Conservation (phyloP, 495 filamentous ascomycete species). For the Trichoderma virens region DNA sequence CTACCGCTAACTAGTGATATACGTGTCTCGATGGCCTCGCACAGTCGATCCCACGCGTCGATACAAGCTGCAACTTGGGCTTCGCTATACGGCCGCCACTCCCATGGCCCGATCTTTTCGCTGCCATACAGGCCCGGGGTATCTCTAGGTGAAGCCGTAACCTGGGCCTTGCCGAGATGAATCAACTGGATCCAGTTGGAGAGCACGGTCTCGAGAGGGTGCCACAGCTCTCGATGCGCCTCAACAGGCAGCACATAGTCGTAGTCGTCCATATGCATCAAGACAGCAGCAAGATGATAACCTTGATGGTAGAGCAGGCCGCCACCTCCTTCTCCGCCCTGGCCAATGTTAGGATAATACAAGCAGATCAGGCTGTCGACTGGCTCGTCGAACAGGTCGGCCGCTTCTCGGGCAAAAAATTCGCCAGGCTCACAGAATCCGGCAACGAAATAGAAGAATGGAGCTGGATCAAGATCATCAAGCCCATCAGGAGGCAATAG, state of each 20-base stretch:
- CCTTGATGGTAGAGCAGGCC: constrained; percentile 22
- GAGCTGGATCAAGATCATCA: background rate
- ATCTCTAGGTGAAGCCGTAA: constrained; percentile 17
- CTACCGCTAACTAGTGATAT: constrained; percentile 6
- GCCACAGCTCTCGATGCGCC: constrained; percentile 20
- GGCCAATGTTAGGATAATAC: constrained; percentile 14
- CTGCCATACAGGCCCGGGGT: constrained; percentile 12
- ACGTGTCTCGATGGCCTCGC: constrained; percentile 17
- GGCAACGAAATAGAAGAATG: background rate
- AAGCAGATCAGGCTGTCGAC: constrained; percentile 13
- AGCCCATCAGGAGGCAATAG: constrained; percentile 14
- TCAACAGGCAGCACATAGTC: constrained; percentile 16
- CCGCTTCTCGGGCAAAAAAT: constrained; percentile 8
- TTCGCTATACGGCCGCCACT: constrained; percentile 18
- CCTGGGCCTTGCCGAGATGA: constrained; percentile 21
- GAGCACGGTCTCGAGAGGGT: constrained; percentile 32
- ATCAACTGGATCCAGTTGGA: constrained; percentile 30
- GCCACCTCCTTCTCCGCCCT: constrained; percentile 11
- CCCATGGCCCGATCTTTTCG: constrained; percentile 20
- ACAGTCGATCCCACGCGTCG: constrained; percentile 17
- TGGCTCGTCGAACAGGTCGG: constrained; percentile 11
- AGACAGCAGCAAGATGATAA: constrained; percentile 15
- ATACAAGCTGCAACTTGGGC: constrained; percentile 17
- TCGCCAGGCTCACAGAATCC: background rate
- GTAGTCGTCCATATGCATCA: constrained; percentile 18